Percentiles rank a stretch among this genome's conserved stretches.
phyloP scores from a whole-genome alignment of 768 basidiomycete genomes.

The Termitomyces sp. region DNA sequence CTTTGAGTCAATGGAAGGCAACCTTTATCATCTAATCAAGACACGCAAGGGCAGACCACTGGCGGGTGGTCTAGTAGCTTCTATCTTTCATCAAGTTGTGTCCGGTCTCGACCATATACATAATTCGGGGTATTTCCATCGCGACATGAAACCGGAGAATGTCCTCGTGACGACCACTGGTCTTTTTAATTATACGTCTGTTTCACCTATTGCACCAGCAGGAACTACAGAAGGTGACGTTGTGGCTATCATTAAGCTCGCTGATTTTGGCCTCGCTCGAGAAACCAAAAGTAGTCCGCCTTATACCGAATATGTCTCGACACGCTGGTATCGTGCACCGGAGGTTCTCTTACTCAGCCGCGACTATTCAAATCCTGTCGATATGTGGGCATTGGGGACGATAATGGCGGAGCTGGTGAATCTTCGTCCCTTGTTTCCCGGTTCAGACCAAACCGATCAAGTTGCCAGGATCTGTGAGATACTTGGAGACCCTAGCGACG shows the following conservation, averaged over 20 bases:
- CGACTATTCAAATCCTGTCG: constrained; percentile 95
- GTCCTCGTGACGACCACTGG: constrained; percentile 97
- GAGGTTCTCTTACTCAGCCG: constrained; percentile 89
- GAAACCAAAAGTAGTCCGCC: constrained; percentile 86
- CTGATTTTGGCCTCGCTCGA: constrained; percentile 95
- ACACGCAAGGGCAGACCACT: constrained; percentile 91
- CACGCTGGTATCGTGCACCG: constrained; percentile 99
- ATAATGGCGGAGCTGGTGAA: constrained; percentile 98
- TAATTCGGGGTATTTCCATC: constrained; percentile 90
- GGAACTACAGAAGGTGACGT: constrained; percentile 82
- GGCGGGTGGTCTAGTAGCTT: constrained; percentile 94
- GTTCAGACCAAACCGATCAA: constrained; percentile 89
- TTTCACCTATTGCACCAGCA: constrained; percentile 62
- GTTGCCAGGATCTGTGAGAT: constrained; percentile 85
- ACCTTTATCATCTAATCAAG: constrained; percentile 98
- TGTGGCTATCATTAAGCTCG: constrained; percentile 93
- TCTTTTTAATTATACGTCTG: constrained; percentile 82
- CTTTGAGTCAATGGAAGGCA: constrained; percentile 99
- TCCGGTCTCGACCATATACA: constrained; percentile 93
- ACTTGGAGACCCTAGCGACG: constrained; percentile 86
- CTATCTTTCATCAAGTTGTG: constrained; percentile 91
- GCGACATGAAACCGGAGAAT: constrained; percentile 99
- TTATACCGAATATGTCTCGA: constrained; percentile 98
- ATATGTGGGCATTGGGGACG: constrained; percentile 99
- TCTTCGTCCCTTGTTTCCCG: constrained; percentile 92